These are phyloP conservation scores for Anthoceros angustus DNA, from an alignment of 225 moss, liverwort and hornwort species.

Conservation along the genomic window DNA sequence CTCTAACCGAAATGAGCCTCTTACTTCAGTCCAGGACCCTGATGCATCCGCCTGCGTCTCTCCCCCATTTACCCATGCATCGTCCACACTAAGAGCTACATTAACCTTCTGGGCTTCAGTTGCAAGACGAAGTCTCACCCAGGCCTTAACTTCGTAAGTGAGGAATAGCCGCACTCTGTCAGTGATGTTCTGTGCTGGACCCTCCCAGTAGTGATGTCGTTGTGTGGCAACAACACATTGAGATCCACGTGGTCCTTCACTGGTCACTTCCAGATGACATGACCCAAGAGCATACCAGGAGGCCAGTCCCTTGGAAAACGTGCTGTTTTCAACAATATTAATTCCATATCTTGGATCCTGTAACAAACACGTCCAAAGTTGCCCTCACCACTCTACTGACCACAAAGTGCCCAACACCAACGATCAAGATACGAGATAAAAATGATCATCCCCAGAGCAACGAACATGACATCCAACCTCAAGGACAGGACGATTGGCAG, in stretches of 20 bases:
- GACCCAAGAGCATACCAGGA: conserved; percentile 65
- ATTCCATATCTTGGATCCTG: conserved; percentile 38
- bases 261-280: conserved; percentile 33
- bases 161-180: conserved; percentile 47
- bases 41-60: conserved; percentile 44
- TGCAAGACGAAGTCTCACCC: conserved; percentile 45
- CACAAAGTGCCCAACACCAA: neutral
- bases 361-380: neutral
- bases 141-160: conserved; percentile 74
- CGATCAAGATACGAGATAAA: neutral
- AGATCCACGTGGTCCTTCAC: conserved; percentile 46
- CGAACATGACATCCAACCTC: conserved; percentile 22
- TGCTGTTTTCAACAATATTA: conserved; percentile 56
- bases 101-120: conserved; percentile 41
- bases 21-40: conserved; percentile 49
- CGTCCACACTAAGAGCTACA: conserved; percentile 61
- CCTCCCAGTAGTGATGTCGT: conserved; percentile 71
- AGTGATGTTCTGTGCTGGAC: conserved; percentile 66
- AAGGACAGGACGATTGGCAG: conserved; percentile 28
- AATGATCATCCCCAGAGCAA: neutral
- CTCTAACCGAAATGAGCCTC: conserved; percentile 69
- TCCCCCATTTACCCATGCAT: conserved; percentile 57
- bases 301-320: conserved; percentile 29
- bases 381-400: neutral
- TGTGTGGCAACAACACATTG: conserved; percentile 45